Conservation (phyloP, 2,329 filamentous ascomycete genomes). For the Bipolaris bicolor region DNA sequence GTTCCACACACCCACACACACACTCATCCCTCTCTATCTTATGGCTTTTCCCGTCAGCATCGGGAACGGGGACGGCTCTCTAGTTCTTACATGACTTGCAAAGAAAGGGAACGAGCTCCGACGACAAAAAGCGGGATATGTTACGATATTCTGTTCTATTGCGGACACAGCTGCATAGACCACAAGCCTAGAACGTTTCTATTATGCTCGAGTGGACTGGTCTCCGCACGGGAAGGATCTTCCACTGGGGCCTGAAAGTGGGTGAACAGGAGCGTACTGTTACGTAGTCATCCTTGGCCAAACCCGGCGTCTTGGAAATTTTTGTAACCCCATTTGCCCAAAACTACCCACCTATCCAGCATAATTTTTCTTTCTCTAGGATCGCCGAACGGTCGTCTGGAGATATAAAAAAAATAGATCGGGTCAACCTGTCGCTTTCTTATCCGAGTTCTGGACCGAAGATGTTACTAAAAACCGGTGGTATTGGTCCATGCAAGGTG, state of each 20-base stretch:
- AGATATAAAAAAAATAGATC: too few relatives aligned
- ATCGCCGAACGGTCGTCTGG: too few relatives aligned
- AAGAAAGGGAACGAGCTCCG: neutral
- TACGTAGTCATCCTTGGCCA: neutral
- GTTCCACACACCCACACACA: conserved; percentile 12
- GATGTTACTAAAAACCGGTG: neutral
- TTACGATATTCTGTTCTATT: neutral
- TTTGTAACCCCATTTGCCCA: neutral
- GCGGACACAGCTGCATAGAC: conserved; percentile 2
- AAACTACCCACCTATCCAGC: too few relatives aligned
- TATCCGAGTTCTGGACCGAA: neutral
- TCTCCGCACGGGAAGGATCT: conserved; percentile 5
- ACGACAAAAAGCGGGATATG: neutral
- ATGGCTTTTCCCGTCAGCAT: conserved; percentile 19
- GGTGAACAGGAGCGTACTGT: conserved; percentile 4
- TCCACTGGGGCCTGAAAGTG: conserved; percentile 9
- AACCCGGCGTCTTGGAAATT: neutral
- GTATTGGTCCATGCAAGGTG: conserved; percentile 6
- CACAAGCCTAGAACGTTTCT: conserved; percentile 5
- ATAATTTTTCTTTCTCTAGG: neutral
- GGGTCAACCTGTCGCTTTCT: neutral
- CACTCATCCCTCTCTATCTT: too few relatives aligned
- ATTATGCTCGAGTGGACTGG: conserved; percentile 9
- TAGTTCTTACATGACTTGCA: conserved; percentile 5
- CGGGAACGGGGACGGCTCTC: conserved; percentile 16